Evolutionary conservation across 2,329 filamentous ascomycete genomes (phyloP), one percentile per base, ranked within the genome.

Genomic region (Bipolaris gigantea): DNA sequence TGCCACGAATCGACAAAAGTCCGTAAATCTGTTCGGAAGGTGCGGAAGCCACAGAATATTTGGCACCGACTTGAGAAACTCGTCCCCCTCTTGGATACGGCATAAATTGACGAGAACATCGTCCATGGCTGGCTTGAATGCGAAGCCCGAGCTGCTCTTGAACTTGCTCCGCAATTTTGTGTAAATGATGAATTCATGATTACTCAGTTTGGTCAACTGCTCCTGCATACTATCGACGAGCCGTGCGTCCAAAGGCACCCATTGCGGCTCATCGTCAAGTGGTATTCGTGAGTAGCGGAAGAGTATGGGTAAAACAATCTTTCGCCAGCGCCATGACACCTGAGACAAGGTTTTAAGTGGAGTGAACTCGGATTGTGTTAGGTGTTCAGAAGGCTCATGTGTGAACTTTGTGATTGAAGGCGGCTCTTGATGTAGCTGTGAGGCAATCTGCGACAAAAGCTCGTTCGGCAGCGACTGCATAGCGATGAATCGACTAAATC

Each of bases 401-500:
- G 62, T 41, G 44, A 75, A 73, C 25, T 70, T 69, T 13, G 40
- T 50, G 36, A 70, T 53, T 3, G 73, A 75, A 1, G 73, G 72
- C 13, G 73, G 59, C 8, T 64, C 51, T 4, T 39, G 32, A n/a
- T 70, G 66, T 11, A 75, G 65, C 23, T 73, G 61, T 1, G 59
- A 60, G 3, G 69, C 63, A 32, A 76, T 71, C 15, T 73, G 66
- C n/a, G 72, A 60, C 1, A 72, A 53, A 2, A 76, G 59, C 54
- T 76, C 73, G 48, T 72, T 71, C 21, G 73, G 72, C 3, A 76
- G 65, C 1, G 57, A 50, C 34, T 70, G 56, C 60, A 74, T 69
- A 33, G 19, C 48, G 18, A 27, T 30, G 18, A 15, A 16, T 21
- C 0, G 11, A 23, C 23, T 16, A 27, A 16, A 13, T 18, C 25